Conservation (phyloP, 1,284 basidiomycete genomes). For the Rhodotorula sp. region DNA sequence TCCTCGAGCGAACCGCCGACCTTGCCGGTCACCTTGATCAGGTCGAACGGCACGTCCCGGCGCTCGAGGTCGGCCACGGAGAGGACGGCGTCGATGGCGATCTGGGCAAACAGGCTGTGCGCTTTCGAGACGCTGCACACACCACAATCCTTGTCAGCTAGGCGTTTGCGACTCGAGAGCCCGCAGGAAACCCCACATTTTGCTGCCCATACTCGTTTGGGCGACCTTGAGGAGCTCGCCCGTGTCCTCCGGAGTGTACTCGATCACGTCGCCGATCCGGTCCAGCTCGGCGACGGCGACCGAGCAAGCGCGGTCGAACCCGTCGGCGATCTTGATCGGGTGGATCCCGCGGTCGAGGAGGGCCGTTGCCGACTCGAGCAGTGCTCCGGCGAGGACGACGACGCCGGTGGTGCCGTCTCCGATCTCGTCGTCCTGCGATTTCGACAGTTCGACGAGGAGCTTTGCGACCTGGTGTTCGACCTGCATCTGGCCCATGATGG, state of each 20-base stretch:
- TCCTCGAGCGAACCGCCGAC: slow-evolving; percentile 95
- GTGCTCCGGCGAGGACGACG: slow-evolving; percentile 93
- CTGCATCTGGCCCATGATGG: slow-evolving; percentile 88
- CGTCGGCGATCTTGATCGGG: slow-evolving; percentile 96
- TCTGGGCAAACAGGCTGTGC: slow-evolving; percentile 89
- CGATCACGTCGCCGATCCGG: slow-evolving; percentile 83
- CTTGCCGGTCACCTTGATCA: slow-evolving; percentile 99
- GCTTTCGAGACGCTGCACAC: slow-evolving; percentile 85
- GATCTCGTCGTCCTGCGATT: slow-evolving; percentile 98
- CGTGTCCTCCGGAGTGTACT: slow-evolving; percentile 78
- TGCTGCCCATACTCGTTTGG: slow-evolving; percentile 93
- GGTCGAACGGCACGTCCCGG: slow-evolving; percentile 93
- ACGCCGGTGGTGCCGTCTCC: slow-evolving; percentile 99
- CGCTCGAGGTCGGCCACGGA: slow-evolving; percentile 92
- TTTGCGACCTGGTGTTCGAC: slow-evolving; percentile 99
- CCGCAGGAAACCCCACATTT: slow-evolving; percentile 66
- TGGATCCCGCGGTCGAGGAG: slow-evolving; percentile 97
- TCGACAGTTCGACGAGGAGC: slow-evolving; percentile 91
- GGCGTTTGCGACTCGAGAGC: no score
- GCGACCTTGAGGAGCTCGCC: slow-evolving; percentile 89
- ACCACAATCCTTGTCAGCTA: not conserved
- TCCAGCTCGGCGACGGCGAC: slow-evolving; percentile 89
- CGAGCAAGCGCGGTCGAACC: slow-evolving; percentile 89
- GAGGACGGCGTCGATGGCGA: slow-evolving; percentile 94
- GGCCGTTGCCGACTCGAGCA: slow-evolving; percentile 78